Base-by-base conservation (phyloP, 805 yeast species). In the Ogataea ganodermae region DNA sequence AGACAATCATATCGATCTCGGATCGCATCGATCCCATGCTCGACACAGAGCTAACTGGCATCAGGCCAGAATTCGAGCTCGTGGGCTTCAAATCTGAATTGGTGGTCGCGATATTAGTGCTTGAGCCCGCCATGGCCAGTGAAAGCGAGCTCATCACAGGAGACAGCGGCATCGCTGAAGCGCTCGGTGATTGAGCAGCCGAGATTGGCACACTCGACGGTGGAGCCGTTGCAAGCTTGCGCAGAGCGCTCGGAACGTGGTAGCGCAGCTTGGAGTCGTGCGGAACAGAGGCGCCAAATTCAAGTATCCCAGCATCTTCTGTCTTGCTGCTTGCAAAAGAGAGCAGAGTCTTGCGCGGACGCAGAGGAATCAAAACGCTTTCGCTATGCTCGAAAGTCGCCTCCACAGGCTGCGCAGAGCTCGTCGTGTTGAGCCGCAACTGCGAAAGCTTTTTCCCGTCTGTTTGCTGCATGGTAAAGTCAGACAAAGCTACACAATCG, bases 231-330 rank as follows among this genome's bases (percentile, higher is more conserved):
- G 57, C 45, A 18, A 58, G 27, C 44, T 55, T 58, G 31, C 47
- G 43, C 30, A 58, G 44, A 6, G 52, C 48, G 28, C 47, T 51
- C 21, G 63, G 61, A 3, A 54, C 35, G n/a, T 52, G 39, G 28
- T 57, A 53, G 12, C 51, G 50, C 24, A 57, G 37, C 14, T 47
- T 49, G 24, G 39, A 30, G 17, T 48, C 49, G 17, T 23, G 48
- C 13, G 44, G 33, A 2, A 56, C 39, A 1, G 32, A 9, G 5
- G 46, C 46, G 3, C 20, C 35, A 2, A 55, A 40, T 6, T 33
- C 20, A 5, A 59, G 37, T 3, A 21, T 17, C 1, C 59, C 61
- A 7, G 41, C 48, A 1, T 59, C 61, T 3, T 36, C 37, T 5
- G 45, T 14, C 35, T 55, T 56, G 27, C 32, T 28, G 36, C 38